These are phyloP conservation scores for Boletales sp. DNA, from an alignment of 768 basidiomycete species.

Conservation along the genomic window DNA sequence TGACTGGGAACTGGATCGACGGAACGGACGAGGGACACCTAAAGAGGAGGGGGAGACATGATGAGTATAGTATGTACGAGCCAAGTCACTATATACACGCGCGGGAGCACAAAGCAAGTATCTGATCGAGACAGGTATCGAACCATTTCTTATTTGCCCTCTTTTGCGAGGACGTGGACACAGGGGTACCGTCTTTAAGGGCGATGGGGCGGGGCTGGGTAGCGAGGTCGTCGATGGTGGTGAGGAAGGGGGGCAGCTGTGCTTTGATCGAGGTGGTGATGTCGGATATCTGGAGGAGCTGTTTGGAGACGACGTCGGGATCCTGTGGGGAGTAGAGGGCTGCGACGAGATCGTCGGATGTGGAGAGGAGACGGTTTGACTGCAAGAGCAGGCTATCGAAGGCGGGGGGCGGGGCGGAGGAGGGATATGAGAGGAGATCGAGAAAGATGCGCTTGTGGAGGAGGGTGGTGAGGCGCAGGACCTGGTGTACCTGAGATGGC, in stretches of 20 bases:
- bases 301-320: slow-evolving; percentile 34
- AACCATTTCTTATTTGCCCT: slow-evolving; percentile 57
- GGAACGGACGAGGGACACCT: slow-evolving; percentile 20
- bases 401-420: slow-evolving; percentile 21
- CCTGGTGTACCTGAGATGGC: slow-evolving; percentile 47
- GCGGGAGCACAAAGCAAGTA: slow-evolving; percentile 40
- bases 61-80: slow-evolving; percentile 21
- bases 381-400: slow-evolving; percentile 50
- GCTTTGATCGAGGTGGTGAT: slow-evolving; percentile 37
- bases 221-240: slow-evolving; percentile 20
- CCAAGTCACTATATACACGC: neutral
- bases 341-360: slow-evolving; percentile 66
- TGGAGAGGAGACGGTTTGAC: slow-evolving; percentile 50
- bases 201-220: slow-evolving; percentile 22
- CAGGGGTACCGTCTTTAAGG: slow-evolving; percentile 5
- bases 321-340: slow-evolving; percentile 65
- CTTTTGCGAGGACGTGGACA: slow-evolving; percentile 11
- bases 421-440: slow-evolving; percentile 42
- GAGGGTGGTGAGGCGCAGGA: slow-evolving; percentile 56
- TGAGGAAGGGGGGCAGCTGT: slow-evolving; percentile 24
- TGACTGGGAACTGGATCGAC: slow-evolving; percentile 42
- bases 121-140: slow-evolving; percentile 59
- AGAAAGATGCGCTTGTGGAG: slow-evolving; percentile 59
- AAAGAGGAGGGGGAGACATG: slow-evolving; percentile 33
- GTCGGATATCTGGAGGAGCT: slow-evolving; percentile 37